A percentile compares a stretch with the other conserved stretches of the same genome.
Evolutionary conservation across 306 rosid species (phyloP).

Genomic region (Sindora glabra): DNA sequence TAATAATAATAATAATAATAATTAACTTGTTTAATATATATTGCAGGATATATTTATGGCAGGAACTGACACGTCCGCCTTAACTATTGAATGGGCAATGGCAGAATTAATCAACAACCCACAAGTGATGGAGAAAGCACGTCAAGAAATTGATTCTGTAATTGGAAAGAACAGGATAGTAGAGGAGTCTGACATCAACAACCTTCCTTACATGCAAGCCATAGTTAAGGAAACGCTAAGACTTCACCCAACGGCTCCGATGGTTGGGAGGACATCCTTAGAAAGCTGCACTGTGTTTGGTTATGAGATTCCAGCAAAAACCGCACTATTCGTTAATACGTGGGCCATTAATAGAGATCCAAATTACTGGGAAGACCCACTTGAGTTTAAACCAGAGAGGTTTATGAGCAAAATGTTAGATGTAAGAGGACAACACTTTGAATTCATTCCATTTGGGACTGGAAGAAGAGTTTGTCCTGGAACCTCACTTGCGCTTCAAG

Average conservation of each 20-base stretch:
- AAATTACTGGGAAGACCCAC: constrained; percentile 42
- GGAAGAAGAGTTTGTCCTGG: constrained; percentile 60
- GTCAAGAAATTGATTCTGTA: constrained; percentile 41
- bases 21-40: no score
- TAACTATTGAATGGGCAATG: constrained; percentile 44
- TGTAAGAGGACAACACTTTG: constrained; percentile 43
- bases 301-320: constrained; percentile 48
- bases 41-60: constrained; percentile 44
- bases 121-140: constrained; percentile 48
- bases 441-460: constrained; percentile 48
- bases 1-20: no score
- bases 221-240: constrained; percentile 68
- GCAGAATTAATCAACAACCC: constrained; percentile 58
- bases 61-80: constrained; percentile 47
- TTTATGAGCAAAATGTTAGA: constrained; percentile 33
- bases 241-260: constrained; percentile 59
- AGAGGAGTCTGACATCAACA: constrained; percentile 43
- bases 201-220: constrained; percentile 60
- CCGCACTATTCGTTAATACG: constrained; percentile 34
- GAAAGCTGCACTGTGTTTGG: constrained; percentile 26
- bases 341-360: constrained; percentile 71
- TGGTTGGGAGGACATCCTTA: constrained; percentile 38
- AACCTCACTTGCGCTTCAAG: constrained; percentile 33
- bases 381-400: constrained; percentile 60
- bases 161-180: constrained; percentile 32